These are phyloP conservation scores for Clavulina sp. DNA, from an alignment of 768 basidiomycete species.

Conservation along the genomic window DNA sequence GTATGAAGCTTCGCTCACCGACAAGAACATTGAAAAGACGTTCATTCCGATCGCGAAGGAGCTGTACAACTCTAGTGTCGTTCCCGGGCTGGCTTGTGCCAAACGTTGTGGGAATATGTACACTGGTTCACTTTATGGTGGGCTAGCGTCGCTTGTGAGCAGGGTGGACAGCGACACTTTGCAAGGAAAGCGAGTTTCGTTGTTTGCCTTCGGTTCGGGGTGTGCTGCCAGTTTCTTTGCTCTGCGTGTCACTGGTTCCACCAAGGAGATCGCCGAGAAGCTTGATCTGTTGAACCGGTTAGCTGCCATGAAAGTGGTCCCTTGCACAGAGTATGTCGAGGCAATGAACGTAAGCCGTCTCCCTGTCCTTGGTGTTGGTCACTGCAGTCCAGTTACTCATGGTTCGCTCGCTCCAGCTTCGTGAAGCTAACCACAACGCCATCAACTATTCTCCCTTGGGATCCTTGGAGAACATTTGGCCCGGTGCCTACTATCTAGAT, in stretches of 20 bases:
- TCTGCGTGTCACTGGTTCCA: conserved; percentile 74
- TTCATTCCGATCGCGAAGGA: conserved; percentile 69
- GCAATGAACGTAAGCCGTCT: conserved; percentile 42
- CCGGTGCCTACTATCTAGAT: conserved; percentile 84
- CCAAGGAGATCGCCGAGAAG: conserved; percentile 59
- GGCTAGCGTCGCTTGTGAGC: conserved; percentile 73
- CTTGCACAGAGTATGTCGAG: conserved; percentile 81
- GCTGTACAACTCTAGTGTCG: conserved; percentile 56
- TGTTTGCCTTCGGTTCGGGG: conserved; percentile 96
- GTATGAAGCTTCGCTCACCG: conserved; percentile 61
- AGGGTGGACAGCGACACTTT: conserved; percentile 52
- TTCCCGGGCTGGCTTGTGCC: conserved; percentile 72
- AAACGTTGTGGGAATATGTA: conserved; percentile 96
- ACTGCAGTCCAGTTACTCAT: too few species aligned
- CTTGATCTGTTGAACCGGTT: conserved; percentile 67
- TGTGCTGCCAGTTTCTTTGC: conserved; percentile 92
- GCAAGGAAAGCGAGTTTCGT: conserved; percentile 65
- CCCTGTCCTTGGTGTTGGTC: not conserved
- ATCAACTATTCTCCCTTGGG: conserved; percentile 72
- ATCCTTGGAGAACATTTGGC: conserved; percentile 82
- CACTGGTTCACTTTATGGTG: conserved; percentile 89
- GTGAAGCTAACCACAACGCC: conserved; percentile 93
- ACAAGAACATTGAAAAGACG: conserved; percentile 90
- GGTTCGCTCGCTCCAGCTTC: conserved; percentile 51
- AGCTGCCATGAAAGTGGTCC: conserved; percentile 73